Evolutionary conservation across 164 flowering plant species (phyloP), one percentile per base, ranked within the genome.

Genomic region (Warburgia ugandensis): DNA sequence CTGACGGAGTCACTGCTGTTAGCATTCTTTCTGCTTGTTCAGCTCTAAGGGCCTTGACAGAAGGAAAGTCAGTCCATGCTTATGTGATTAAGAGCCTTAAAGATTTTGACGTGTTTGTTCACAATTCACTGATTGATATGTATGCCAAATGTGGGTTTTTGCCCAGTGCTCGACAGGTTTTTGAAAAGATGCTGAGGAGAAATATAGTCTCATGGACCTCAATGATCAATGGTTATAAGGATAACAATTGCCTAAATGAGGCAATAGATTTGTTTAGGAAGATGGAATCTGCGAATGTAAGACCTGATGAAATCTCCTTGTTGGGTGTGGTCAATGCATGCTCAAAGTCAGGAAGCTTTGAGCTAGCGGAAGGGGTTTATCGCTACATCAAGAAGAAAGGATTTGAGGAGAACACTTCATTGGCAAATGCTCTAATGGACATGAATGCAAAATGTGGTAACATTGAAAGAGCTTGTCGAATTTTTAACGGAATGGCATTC

Each of bases 371-470:
- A 44, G 58, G 64, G 70, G 54, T 63, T 37, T 60, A 64, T 43
- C 27, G 48, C 5, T 61, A 61, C 38, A 53, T 69, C 6, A 42
- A 45, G 57, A 45, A 32, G 25, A 55, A 50, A n/a, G 55, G 58
- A 4, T 38, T 39, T 21, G 44, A 23, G 7, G 40, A n/a, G n/a
- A n/a, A 41, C 37, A 45, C 40, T 35, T 33, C 31, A 26, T 35
- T 73, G 2, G 33, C 66, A 49, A 73, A 70, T 68, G 68, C 72
- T 45, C 64, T 74, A 4, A 65, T 70, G 36, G 75, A 63, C 45
- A 74, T 74, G 78, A 62, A 70, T 63, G 60, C 73, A 4, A 74
- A 68, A 68, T 74, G 73, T 29, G 75, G 75, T 13, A 63, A 65
- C 56, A 56, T 74, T 13, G 46, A 54, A 28, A 65, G 43, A 55